phyloP scores from a whole-genome alignment of 2,329 filamentous ascomycete genomes.

The Diatrype stigma region DNA sequence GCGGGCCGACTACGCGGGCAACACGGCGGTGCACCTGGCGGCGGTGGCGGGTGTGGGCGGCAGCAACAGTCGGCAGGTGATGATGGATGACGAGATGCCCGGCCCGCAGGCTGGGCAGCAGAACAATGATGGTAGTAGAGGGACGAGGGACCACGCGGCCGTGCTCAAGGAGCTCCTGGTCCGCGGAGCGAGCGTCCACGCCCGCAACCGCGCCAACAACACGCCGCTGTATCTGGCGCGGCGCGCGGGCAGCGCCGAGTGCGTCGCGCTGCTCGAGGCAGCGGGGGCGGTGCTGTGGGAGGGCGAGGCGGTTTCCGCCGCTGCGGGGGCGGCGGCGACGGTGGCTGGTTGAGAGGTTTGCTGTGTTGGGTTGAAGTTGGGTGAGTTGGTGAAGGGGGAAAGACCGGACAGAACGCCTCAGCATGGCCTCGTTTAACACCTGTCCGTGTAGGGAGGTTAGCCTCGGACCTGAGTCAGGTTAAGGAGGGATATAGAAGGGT shows the following conservation, averaged over 20 bases:
- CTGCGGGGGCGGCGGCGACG: too few relatives aligned
- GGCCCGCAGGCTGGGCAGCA: too few relatives aligned
- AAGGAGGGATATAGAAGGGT: too few relatives aligned
- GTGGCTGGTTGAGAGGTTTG: too few relatives aligned
- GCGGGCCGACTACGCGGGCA: constrained; percentile 75
- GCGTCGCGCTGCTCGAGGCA: constrained; percentile 50
- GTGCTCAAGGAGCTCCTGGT: constrained; percentile 56
- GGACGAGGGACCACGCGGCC: constrained; percentile 28
- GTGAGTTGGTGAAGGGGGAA: too few relatives aligned
- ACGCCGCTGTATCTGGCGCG: constrained; percentile 62
- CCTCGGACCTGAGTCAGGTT: too few relatives aligned
- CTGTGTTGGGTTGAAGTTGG: too few relatives aligned
- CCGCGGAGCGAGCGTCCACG: constrained; percentile 63
- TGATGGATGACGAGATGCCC: too few relatives aligned
- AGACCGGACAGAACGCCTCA: too few relatives aligned
- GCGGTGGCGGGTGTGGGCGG: constrained; percentile 36
- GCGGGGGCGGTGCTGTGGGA: constrained; percentile 59
- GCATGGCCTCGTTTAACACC: too few relatives aligned
- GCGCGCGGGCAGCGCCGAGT: constrained; percentile 50
- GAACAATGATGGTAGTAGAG: background rate
- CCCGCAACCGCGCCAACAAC: constrained; percentile 60
- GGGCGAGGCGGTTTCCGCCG: constrained; percentile 42
- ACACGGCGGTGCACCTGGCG: constrained; percentile 62
- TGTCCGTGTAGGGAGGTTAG: too few relatives aligned
- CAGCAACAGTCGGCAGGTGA: background rate